Base-by-base conservation (phyloP, 495 filamentous ascomycete genomes). In the Talaromyces nanjingensis region DNA sequence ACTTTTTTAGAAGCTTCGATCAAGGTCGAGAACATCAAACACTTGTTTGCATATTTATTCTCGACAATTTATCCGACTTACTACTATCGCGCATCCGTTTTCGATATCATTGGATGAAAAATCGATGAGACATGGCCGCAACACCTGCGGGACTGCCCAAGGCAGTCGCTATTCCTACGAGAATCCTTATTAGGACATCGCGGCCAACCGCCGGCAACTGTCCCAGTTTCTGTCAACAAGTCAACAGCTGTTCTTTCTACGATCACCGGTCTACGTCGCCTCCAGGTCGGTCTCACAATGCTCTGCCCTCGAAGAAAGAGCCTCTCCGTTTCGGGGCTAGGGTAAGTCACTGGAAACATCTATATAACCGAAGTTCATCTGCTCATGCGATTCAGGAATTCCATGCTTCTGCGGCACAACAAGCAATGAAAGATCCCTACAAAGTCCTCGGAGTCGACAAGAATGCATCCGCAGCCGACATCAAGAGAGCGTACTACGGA, bases 401-500 rank as follows among this genome's bases (percentile, higher is more conserved):
- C 74, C 92, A 96, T 74, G 80, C 89, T 11, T 90, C 90, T 0
- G 72, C 86, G 45, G 73, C 76, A 16, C 73, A 82, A 22, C 73
- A 83, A 53, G 87, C 90, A 3, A 83, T 86, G 22, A 84, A 89
- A 69, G 87, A 98, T 69, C 94, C 94, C 7, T 98, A 98, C 73
- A 84, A 84, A 61, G 78, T 87, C 33, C 86, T 98, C 39, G 94
- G 93, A n/a, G 88, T 98, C 14, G 79, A 81, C 63, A 93, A 91
- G 72, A 80, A 73, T 47, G 91, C 94, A 14, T 88, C 91, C n/a
- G 75, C 90, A 5, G 72, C 86, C 62, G 96, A 97, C 6, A 97
- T 98, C 70, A 98, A 98, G 72, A 98, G 97, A 75, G 93, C 94
- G 2, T 98, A 98, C 79, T 98, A 98, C 74, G 88, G 91, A 60